phyloP scores from a whole-genome alignment of 75 land plant species.

The Selaginella tamariscina region DNA sequence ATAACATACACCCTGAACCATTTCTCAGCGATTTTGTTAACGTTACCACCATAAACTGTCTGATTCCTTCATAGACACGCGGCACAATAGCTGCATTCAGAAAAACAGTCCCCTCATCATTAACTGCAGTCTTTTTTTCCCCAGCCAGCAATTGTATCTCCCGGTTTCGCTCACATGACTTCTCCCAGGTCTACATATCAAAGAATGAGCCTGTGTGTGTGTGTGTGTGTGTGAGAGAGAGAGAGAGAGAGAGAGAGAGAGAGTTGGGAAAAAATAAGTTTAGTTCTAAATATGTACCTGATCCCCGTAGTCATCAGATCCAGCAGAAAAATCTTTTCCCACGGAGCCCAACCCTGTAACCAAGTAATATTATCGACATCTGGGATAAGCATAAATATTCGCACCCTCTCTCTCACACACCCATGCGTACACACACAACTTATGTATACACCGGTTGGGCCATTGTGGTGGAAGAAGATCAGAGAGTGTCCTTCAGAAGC shows the following conservation, averaged over 20 bases:
- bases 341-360: constrained; percentile 91
- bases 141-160: constrained; percentile 45
- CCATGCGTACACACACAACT: no score
- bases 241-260: no score
- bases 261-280: constrained; percentile 52
- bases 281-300: no score
- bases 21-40: constrained; percentile 38
- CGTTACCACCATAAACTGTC: constrained; percentile 37
- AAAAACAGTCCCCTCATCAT: constrained; percentile 40
- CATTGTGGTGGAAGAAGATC: constrained; percentile 79
- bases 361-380: constrained; percentile 34
- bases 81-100: constrained; percentile 92
- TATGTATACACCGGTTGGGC: constrained; percentile 86
- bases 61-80: constrained; percentile 27
- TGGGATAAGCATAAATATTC: no score
- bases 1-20: no score
- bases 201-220: no score
- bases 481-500: constrained; percentile 49
- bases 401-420: no score
- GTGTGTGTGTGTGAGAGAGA: no score
- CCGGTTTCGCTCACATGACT: constrained; percentile 37
- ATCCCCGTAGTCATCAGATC: constrained; percentile 84
- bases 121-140: constrained; percentile 62
- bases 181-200: constrained; percentile 53
- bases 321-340: constrained; percentile 58